Evolutionary conservation across 148 eudicot species (phyloP).

Genomic region (Rhododendron ferrugineum): DNA sequence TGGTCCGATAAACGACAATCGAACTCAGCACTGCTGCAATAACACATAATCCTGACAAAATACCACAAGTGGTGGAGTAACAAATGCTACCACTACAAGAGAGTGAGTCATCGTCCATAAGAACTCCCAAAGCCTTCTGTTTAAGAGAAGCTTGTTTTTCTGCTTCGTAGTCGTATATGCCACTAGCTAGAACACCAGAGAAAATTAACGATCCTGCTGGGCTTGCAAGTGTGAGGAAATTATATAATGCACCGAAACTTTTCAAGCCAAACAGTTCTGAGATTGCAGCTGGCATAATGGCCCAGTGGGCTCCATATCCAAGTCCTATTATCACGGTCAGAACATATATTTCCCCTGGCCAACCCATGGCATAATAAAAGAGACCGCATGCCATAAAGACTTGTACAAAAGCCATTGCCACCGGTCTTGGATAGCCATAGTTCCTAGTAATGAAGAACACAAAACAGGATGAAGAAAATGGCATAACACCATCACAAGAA

Average conservation of each 20-base stretch:
- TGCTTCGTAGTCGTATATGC: conserved; percentile 59
- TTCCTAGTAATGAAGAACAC: conserved; percentile 28
- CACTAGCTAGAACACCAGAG: conserved; percentile 48
- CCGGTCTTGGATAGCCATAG: conserved; percentile 55
- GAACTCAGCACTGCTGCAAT: conserved; percentile 36
- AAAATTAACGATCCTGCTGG: conserved; percentile 47
- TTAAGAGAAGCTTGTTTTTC: conserved; percentile 26
- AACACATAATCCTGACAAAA: conserved; percentile 38
- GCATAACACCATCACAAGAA: not conserved
- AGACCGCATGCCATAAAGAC: conserved; percentile 49
- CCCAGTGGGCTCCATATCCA: conserved; percentile 67
- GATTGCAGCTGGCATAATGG: conserved; percentile 51
- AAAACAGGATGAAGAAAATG: not conserved
- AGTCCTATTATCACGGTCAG: conserved; percentile 42
- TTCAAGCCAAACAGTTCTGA: conserved; percentile 60
- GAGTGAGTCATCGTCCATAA: conserved; percentile 21
- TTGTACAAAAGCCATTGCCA: conserved; percentile 53
- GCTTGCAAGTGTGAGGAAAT: conserved; percentile 42
- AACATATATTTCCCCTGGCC: conserved; percentile 47
- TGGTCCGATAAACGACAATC: conserved; percentile 45
- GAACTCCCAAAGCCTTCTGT: not conserved
- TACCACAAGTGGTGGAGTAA: conserved; percentile 49
- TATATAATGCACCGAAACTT: conserved; percentile 56
- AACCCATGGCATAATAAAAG: conserved; percentile 47
- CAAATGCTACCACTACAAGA: conserved; percentile 46